Evolutionary conservation across 2,329 filamentous ascomycete genomes (phyloP), one percentile per base, ranked within the genome.

Genomic region (Colletotrichum sojae): DNA sequence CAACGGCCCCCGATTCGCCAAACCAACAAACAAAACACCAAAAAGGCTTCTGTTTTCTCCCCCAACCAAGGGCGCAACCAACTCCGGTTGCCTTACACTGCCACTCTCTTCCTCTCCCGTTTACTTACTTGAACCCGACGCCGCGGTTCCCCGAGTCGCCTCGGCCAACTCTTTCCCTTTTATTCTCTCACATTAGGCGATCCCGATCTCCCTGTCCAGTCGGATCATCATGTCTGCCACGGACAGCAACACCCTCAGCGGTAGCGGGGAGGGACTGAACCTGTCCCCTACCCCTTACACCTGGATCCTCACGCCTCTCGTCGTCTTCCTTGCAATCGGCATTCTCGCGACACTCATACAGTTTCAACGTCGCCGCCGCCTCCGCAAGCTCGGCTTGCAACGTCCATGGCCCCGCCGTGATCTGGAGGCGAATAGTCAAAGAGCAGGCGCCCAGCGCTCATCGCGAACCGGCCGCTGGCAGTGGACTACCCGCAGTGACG

Each of bases 251-350:
- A 54, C 63, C 43, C 51, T 62, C 13, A 62, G 61, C 43, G 49
- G 51, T 15, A 48, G 56, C 15, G 25, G 22, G 18, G 39, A 27
- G 31, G 25, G 57, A 8, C 51, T 25, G 51, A 71, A 73, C 36
- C 75, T 85, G 4, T 80, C 83, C 61, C 80, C 83, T 69, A 83
- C 85, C 72, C 87, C 87, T 71, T 87, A 89, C 77, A 82, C 87
- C 72, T 89, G 88, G 79, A 82, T 90, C 55, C 82, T 86, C 27
- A 80, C 90, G 25, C 80, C 85, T 13, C 73, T 88, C 56, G 77
- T 83, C 64, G 75, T 86, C 67, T 80, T 84, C 53, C 76, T 83
- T 5, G 65, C 86, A 4, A 55, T 85, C 36, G 78, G 76, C 62
- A 65, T 81, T 52, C 71, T 81, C 25, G 75, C 80, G 15, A 72